A percentile compares a stretch with the other conserved stretches of the same genome.
phyloP scores from a whole-genome alignment of 2,329 filamentous ascomycete species.

The Septoria petroselini region DNA sequence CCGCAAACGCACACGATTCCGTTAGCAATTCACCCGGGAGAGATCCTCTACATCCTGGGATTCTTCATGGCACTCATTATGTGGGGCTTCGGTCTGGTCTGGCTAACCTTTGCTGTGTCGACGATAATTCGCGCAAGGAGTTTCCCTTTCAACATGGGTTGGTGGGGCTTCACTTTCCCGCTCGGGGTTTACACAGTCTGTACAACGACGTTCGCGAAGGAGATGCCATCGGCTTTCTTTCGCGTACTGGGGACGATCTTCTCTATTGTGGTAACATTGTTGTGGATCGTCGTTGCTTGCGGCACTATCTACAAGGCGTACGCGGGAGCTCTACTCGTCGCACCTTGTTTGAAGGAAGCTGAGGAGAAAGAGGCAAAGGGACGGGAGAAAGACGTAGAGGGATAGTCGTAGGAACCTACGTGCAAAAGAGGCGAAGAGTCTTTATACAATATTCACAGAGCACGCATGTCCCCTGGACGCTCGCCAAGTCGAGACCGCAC shows the following conservation, averaged over 20 bases:
- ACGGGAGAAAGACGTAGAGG: too few species aligned
- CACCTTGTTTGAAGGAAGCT: constrained; percentile 50
- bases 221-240: constrained; percentile 57
- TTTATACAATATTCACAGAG: too few species aligned
- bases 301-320: constrained; percentile 51
- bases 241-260: constrained; percentile 56
- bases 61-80: constrained; percentile 54
- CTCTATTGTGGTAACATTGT: constrained; percentile 49
- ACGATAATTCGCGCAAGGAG: constrained; percentile 45
- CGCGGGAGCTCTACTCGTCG: constrained; percentile 52
- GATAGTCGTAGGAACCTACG: too few species aligned
- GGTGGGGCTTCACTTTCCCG: constrained; percentile 61
- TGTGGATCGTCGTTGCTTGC: constrained; percentile 56
- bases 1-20: constrained; percentile 28
- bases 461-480: too few species aligned
- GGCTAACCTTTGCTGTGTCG: constrained; percentile 55
- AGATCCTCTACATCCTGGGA: constrained; percentile 59
- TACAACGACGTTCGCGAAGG: constrained; percentile 49
- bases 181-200: constrained; percentile 55
- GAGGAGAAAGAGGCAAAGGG: too few species aligned
- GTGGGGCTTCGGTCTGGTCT: constrained; percentile 57
- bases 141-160: constrained; percentile 62
- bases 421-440: too few species aligned
- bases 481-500: too few species aligned
- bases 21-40: constrained; percentile 43